These are phyloP conservation scores for Arthrinium puccinioides DNA, from an alignment of 2,329 filamentous ascomycete species.

Conservation along the genomic window DNA sequence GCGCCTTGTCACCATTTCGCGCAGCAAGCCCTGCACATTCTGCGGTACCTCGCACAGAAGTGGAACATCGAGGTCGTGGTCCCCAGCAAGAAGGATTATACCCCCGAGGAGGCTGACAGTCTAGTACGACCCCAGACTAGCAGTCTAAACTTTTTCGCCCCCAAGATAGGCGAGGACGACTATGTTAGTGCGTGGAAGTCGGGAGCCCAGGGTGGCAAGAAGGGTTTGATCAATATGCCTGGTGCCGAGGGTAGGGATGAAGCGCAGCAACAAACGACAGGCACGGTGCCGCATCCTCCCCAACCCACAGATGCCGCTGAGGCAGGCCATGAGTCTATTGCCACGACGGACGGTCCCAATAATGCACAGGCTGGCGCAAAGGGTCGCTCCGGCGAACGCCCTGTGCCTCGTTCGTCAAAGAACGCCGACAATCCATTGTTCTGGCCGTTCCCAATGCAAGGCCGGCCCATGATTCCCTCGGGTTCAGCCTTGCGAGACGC, in stretches of 20 bases:
- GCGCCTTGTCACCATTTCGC: conserved; percentile 53
- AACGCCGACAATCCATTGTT: conserved; percentile 45
- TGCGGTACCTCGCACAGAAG: conserved; percentile 49
- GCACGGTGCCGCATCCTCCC: no score
- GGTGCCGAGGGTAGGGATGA: no score
- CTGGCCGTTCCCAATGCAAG: conserved; percentile 56
- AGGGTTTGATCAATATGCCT: no score
- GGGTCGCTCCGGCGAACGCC: conserved; percentile 7
- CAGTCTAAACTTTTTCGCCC: conserved; percentile 51
- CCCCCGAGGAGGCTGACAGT: conserved; percentile 28
- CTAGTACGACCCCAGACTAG: conserved; percentile 39
- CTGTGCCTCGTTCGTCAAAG: conserved; percentile 1
- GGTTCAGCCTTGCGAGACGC: conserved; percentile 41
- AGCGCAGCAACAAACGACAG: no score
- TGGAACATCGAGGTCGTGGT: conserved; percentile 51
- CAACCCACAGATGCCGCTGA: no score
- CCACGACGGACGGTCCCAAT: no score
- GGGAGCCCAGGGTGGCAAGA: background rate
- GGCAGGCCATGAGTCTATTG: no score
- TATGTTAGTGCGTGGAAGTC: conserved; percentile 37
- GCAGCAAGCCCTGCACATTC: conserved; percentile 52
- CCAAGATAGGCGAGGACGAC: conserved; percentile 40
- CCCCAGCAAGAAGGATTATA: conserved; percentile 17
- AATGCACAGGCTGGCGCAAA: conserved; percentile 4
- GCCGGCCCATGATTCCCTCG: conserved; percentile 43